Percentiles rank a stretch among this genome's conserved stretches.
Evolutionary conservation across 768 basidiomycete species (phyloP).

Genomic region (Naematelia aurantialba): DNA sequence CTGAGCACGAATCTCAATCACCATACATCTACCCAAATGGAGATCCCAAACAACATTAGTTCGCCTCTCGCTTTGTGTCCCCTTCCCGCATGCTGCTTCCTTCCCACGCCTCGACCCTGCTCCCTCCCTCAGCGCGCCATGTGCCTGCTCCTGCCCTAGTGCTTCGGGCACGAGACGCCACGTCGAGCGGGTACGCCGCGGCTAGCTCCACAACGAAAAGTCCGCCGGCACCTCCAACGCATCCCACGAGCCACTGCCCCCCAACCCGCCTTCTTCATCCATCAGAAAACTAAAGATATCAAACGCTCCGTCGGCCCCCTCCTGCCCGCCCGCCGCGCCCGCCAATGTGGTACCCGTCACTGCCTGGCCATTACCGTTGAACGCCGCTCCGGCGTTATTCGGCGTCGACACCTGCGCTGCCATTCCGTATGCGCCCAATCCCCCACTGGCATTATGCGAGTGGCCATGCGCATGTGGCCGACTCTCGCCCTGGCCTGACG

Average conservation of each 20-base stretch:
- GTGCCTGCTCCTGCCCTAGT: too few species aligned
- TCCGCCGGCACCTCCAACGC: slow-evolving; percentile 15
- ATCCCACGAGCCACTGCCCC: slow-evolving; percentile 27
- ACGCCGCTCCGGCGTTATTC: neutral
- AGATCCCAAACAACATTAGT: too few species aligned
- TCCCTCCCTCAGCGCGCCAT: too few species aligned
- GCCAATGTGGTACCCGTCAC: neutral
- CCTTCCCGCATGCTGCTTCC: too few species aligned
- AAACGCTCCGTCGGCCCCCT: slow-evolving; percentile 8
- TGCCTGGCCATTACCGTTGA: neutral
- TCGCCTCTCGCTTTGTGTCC: too few species aligned
- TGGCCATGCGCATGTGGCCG: too few species aligned
- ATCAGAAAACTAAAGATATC: slow-evolving; percentile 35
- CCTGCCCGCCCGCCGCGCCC: neutral
- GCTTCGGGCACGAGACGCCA: too few species aligned
- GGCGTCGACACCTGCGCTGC: slow-evolving; percentile 18
- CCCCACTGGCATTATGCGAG: neutral
- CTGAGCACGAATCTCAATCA: too few species aligned
- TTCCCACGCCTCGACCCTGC: too few species aligned
- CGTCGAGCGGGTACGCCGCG: too few species aligned
- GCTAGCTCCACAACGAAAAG: slow-evolving; percentile 12
- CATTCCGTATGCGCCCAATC: slow-evolving; percentile 23
- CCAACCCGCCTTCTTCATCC: slow-evolving; percentile 34
- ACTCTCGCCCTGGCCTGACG: slow-evolving; percentile 2
- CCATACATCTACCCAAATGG: too few species aligned